These are phyloP conservation scores for Alnus rubra DNA, from an alignment of 306 rosid species.

Conservation along the genomic window DNA sequence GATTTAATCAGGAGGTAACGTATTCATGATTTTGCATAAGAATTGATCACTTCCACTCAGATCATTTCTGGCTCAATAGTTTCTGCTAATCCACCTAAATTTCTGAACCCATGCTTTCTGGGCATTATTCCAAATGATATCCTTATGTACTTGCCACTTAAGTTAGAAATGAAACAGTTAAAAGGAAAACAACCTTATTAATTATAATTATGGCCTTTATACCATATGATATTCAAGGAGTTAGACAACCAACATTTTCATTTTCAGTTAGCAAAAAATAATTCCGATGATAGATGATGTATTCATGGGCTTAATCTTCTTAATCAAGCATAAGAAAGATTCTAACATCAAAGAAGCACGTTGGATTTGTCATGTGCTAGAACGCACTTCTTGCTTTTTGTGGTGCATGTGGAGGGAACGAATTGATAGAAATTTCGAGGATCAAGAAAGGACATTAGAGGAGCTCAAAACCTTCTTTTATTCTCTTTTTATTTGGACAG, in stretches of 20 bases:
- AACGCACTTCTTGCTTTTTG: too few relatives aligned
- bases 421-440: too few relatives aligned
- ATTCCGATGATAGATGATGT: neutral
- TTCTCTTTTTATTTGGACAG: too few relatives aligned
- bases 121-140: neutral
- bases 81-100: neutral
- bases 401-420: too few relatives aligned
- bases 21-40: slow-evolving; percentile 4
- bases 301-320: neutral
- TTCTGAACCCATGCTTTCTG: neutral
- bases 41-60: neutral
- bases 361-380: neutral
- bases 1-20: neutral
- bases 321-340: too few relatives aligned
- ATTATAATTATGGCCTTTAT: neutral
- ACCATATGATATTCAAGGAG: neutral
- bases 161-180: neutral
- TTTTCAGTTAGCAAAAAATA: neutral
- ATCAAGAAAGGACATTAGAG: too few relatives aligned
- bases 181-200: neutral
- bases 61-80: neutral
- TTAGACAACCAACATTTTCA: neutral
- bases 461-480: too few relatives aligned
- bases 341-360: too few relatives aligned
- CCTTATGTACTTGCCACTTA: neutral